Evolutionary conservation across 2,329 filamentous ascomycete genomes (phyloP), one percentile per base, ranked within the genome.

Genomic region (Myotisia sp.): DNA sequence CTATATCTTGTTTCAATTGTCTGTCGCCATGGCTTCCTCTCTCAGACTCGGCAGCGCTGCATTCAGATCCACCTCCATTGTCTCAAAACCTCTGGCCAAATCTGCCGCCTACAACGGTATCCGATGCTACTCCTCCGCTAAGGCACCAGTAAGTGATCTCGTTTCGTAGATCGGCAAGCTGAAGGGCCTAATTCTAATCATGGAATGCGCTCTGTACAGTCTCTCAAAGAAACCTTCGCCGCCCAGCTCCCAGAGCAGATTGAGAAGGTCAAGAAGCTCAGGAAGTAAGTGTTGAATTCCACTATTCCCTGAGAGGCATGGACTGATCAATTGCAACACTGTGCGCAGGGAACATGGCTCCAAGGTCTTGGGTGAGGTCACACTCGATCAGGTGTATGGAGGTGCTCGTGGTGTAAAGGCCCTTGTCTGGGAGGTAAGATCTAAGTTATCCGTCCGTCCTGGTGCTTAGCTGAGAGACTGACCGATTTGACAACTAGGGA

Each of bases 351-450:
- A 93, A 59, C 76, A 92, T 63, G 90, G 90, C 61, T 82, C 71
- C 71, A 95, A 87, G 70, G 83, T 95, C 54, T 60, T 98, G 50
- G 87, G 90, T 63, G 84, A 95, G 74, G 84, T 98, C 60, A 98
- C 90, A 42, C 82, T 98, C 48, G 90, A 95, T 72, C 90, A 98
- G 70, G 90, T 93, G 59, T 98, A 95, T 63, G 90, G 90, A 62
- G 90, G 90, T 77, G 90, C 90, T 57, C 87, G 90, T 70, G 87
- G 90, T 56, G 92, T 98, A 70, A 98, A 95, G 76, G 79, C 79
- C 51, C 79, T 98, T 43, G 90, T 98, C 54, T 98, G 90, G 90
- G 90, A 98, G 69, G 79, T 69, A 45, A 29, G 50, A 40, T 29
- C 2, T 18, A 30, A 5, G 22, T 13, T 17, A 14, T 23, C 8